Evolutionary conservation across 2,329 filamentous ascomycete genomes (phyloP).

Genomic region (Aspergillus candidus): DNA sequence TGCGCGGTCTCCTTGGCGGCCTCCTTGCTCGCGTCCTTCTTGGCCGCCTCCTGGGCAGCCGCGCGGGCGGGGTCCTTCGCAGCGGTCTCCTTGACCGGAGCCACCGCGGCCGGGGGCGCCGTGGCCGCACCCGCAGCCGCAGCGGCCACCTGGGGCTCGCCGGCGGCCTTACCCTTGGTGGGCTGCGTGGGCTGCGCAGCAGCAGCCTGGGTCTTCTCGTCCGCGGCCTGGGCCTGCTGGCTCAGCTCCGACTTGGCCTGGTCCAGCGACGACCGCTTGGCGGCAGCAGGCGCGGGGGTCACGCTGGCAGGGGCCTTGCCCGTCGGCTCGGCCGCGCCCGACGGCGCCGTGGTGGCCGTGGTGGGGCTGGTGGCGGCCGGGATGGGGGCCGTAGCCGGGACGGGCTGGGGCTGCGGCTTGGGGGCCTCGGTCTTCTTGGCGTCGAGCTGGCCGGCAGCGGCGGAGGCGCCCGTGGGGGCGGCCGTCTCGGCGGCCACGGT

Average conservation of each 20-base stretch:
- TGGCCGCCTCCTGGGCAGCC: background rate
- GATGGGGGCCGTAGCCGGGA: constrained; percentile 13
- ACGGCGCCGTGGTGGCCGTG: constrained; percentile 17
- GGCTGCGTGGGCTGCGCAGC: too few relatives aligned
- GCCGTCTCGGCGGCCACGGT: constrained; percentile 1
- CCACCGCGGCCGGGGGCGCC: constrained; percentile 3
- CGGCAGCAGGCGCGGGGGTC: constrained; percentile 3
- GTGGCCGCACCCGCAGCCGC: constrained; percentile 1
- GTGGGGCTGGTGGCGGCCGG: constrained; percentile 17
- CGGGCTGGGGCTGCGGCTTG: constrained; percentile 8
- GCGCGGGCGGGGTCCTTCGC: too few relatives aligned
- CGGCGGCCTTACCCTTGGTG: constrained; percentile 3
- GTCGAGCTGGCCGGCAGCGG: constrained; percentile 13
- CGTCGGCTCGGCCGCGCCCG: constrained; percentile 7
- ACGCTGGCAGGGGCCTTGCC: constrained; percentile 1
- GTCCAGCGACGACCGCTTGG: too few relatives aligned
- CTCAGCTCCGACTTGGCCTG: too few relatives aligned
- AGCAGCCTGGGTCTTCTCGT: too few relatives aligned
- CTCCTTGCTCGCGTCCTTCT: constrained; percentile 2
- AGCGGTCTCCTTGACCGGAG: background rate
- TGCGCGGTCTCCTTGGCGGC: constrained; percentile 1
- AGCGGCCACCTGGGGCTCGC: constrained; percentile 3
- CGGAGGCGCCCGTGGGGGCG: constrained; percentile 8
- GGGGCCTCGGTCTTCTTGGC: constrained; percentile 4
- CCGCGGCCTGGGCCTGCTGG: too few relatives aligned